phyloP scores from a whole-genome alignment of 164 flowering plant species.

The Malania oleifera region DNA sequence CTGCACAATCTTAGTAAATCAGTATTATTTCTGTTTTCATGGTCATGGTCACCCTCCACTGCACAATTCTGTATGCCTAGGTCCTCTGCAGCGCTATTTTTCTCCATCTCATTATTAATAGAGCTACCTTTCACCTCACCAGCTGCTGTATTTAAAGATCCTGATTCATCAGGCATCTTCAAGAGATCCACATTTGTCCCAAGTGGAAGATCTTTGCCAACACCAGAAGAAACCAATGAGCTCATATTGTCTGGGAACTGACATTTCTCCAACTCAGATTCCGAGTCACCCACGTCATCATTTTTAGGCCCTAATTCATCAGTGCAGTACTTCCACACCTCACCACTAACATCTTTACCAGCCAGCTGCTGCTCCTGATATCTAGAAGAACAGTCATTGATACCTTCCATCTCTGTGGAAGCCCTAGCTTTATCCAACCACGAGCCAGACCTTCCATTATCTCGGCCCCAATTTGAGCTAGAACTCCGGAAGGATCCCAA shows the following conservation, averaged over 20 bases:
- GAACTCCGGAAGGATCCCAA: constrained; percentile 33
- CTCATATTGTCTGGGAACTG: constrained; percentile 21
- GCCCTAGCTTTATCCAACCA: constrained; percentile 37
- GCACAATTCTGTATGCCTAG: constrained; percentile 11
- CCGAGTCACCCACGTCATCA: constrained; percentile 27
- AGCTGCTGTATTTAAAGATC: constrained; percentile 16
- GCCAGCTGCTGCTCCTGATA: constrained; percentile 24
- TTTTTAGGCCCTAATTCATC: constrained; percentile 24
- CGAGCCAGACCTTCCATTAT: constrained; percentile 47
- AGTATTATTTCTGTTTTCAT: constrained; percentile 18
- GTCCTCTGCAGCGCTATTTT: constrained; percentile 23
- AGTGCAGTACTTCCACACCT: constrained; percentile 18
- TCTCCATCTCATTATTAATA: constrained; percentile 24
- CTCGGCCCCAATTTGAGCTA: constrained; percentile 47
- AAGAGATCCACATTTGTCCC: constrained; percentile 27
- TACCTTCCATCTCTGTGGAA: constrained; percentile 39
- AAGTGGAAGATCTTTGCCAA: constrained; percentile 19
- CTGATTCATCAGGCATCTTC: constrained; percentile 30
- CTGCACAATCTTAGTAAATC: constrained; percentile 43
- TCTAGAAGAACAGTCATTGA: constrained; percentile 28
- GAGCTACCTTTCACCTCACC: constrained; percentile 26
- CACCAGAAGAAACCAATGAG: constrained; percentile 29
- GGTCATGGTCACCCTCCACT: constrained; percentile 23
- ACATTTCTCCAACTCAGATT: constrained; percentile 28
- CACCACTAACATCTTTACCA: constrained; percentile 24